Conservation (phyloP, 768 basidiomycete genomes). For the Pisolithus tinctorius region DNA sequence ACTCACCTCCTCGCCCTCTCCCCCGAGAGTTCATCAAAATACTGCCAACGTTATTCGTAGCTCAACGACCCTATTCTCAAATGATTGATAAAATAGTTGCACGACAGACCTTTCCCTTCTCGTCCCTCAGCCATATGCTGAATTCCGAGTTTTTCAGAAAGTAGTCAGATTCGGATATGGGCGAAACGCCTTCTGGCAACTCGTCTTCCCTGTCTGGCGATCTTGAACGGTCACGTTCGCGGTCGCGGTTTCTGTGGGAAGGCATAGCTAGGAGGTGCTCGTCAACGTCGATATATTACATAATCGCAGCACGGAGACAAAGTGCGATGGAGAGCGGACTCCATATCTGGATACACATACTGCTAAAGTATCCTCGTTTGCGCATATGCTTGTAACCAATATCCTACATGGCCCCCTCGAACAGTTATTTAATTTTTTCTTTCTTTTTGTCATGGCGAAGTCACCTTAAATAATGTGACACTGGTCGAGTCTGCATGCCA, state of each 20-base stretch:
- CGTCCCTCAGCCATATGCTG: slow-evolving; percentile 77
- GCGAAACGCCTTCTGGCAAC: slow-evolving; percentile 50
- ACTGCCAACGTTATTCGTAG: slow-evolving; percentile 37
- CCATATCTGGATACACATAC: too few species aligned
- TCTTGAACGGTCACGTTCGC: neutral
- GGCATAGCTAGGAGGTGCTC: neutral
- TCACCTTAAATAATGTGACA: too few species aligned
- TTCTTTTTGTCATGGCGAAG: too few species aligned
- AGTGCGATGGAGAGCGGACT: too few species aligned
- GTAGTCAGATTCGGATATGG: slow-evolving; percentile 79
- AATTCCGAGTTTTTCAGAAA: slow-evolving; percentile 88
- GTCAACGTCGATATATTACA: neutral
- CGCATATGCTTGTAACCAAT: too few species aligned
- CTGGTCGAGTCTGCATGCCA: too few species aligned
- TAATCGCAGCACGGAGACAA: too few species aligned
- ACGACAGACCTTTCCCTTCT: slow-evolving; percentile 46
- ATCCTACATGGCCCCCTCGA: too few species aligned
- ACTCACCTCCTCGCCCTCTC: slow-evolving; percentile 72
- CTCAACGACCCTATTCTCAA: slow-evolving; percentile 1
- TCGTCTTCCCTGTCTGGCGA: slow-evolving; percentile 27
- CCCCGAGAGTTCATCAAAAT: slow-evolving; percentile 80
- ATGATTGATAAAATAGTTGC: neutral
- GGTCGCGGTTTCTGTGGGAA: neutral
- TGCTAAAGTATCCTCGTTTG: too few species aligned
- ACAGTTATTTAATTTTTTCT: too few species aligned